Conservation (phyloP, 805 yeast genomes). For the Komagataella populi region DNA sequence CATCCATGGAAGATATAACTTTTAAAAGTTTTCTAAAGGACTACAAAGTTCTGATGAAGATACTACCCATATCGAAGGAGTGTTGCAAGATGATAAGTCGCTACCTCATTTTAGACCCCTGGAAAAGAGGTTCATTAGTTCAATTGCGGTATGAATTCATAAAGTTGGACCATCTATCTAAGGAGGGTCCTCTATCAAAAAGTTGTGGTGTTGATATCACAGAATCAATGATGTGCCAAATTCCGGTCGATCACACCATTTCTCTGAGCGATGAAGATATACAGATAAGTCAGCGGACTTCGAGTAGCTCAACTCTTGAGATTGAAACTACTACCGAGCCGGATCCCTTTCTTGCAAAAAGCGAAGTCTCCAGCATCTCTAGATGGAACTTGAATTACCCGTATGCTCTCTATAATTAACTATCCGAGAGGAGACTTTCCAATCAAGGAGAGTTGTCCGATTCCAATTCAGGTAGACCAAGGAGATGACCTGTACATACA, state of each 20-base stretch:
- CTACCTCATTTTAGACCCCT: conserved; percentile 32
- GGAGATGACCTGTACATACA: neutral
- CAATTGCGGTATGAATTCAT: conserved; percentile 25
- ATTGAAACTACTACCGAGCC: neutral
- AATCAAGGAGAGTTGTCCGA: neutral
- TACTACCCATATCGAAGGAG: conserved; percentile 61
- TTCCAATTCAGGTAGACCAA: neutral
- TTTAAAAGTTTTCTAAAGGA: conserved; percentile 50
- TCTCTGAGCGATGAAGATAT: neutral
- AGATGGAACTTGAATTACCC: neutral
- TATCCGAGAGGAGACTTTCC: neutral
- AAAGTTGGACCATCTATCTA: conserved; percentile 14
- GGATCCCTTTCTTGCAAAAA: neutral
- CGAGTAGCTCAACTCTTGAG: neutral
- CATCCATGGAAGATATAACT: conserved; percentile 51
- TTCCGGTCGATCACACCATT: conserved; percentile 20
- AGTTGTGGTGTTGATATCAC: neutral
- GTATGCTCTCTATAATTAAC: neutral
- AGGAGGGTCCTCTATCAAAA: conserved; percentile 18
- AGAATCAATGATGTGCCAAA: conserved; percentile 14
- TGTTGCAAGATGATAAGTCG: conserved; percentile 36
- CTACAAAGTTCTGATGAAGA: conserved; percentile 40
- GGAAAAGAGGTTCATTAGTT: conserved; percentile 27
- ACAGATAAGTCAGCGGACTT: neutral
- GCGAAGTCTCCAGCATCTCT: neutral